Conservation (phyloP, 495 filamentous ascomycete genomes). For the Aspergillus indologenus region DNA sequence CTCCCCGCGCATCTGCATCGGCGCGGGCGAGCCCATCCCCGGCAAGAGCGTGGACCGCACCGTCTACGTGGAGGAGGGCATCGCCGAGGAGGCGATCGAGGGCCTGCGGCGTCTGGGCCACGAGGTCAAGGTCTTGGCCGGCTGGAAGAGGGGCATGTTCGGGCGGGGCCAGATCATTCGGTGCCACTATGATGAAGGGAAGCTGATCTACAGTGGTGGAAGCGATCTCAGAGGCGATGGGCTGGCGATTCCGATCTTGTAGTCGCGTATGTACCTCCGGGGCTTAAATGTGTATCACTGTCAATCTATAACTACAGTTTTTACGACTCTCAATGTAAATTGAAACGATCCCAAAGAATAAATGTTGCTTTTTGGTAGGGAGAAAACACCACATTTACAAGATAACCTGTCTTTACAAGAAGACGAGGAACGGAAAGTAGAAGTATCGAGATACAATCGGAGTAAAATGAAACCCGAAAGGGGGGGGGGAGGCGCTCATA, state of each 20-base stretch:
- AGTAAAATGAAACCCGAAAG: not conserved
- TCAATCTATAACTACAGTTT: no score
- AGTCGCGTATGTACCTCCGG: not conserved
- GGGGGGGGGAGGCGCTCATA: not conserved
- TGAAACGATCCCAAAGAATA: not conserved
- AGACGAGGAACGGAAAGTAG: not conserved
- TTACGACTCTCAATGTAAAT: no score
- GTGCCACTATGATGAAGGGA: slow-evolving; percentile 66
- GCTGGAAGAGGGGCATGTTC: slow-evolving; percentile 69
- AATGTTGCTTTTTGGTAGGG: not conserved
- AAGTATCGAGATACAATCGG: not conserved
- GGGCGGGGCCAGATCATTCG: slow-evolving; percentile 89
- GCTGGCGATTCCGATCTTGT: slow-evolving; percentile 60
- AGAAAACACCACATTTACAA: not conserved
- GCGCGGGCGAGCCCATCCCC: slow-evolving; percentile 60
- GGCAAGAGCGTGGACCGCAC: slow-evolving; percentile 51
- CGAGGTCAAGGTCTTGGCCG: slow-evolving; percentile 62
- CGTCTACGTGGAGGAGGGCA: slow-evolving; percentile 84
- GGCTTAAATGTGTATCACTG: no score
- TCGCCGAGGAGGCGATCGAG: slow-evolving; percentile 61
- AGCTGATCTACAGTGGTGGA: slow-evolving; percentile 73
- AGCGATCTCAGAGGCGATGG: slow-evolving; percentile 91
- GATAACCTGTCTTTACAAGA: not conserved
- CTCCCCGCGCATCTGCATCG: slow-evolving; percentile 81
- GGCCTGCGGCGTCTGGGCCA: slow-evolving; percentile 72